Base-by-base conservation (phyloP, 1,284 basidiomycete species). In the Boletellus dicymbophilus region DNA sequence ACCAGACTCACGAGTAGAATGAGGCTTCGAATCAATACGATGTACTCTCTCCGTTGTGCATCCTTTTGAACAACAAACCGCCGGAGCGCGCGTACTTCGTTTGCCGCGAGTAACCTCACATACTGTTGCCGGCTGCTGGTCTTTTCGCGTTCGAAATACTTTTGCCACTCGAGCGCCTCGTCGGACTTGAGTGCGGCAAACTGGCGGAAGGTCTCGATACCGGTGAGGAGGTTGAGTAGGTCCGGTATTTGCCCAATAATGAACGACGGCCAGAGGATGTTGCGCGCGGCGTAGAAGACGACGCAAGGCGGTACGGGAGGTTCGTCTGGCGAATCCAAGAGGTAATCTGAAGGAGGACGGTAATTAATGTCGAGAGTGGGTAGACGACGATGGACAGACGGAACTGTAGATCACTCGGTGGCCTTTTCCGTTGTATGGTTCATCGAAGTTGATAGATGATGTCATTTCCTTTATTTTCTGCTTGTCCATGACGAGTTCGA, bases 161-260 rank as follows among this genome's bases (percentile, higher is more conserved):
- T 58, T 30, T 76, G 63, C 67, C 62, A 70, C 18, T 59, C 59
- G 20, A 73, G 58, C 0, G 70, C 70, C n/a, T 61, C 55, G 2
- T 60, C 57, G 3, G 64, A 67, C 28, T 64, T 63, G 36, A 65
- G 53, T 3, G 63, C 50, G 0, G 65, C 65, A 11, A 62, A 60
- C 11, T 62, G 61, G 15, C 77, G 72, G 47, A 72, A 72, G 27
- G 64, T 66, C 50, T 79, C 78, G 36, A 76, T 56, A 23, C 64
- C 67, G 3, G 74, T 59, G 28, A 79, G 58, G 20, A 75, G 63
- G 47, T 77, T 63, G 28, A 77, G 67, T n/a, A 76, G 51, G 25
- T 74, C 68, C 2, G 72, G 68, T 26, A 75, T 67, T 49, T 69
- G 67, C 4, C 63, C 58, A 9, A 66, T 46, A 26, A 65, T 62